Evolutionary conservation across 352 stramenopile genomes (phyloP), one percentile per base, ranked within the genome.

Genomic region (Hyaloperonospora arabidopsidis): DNA sequence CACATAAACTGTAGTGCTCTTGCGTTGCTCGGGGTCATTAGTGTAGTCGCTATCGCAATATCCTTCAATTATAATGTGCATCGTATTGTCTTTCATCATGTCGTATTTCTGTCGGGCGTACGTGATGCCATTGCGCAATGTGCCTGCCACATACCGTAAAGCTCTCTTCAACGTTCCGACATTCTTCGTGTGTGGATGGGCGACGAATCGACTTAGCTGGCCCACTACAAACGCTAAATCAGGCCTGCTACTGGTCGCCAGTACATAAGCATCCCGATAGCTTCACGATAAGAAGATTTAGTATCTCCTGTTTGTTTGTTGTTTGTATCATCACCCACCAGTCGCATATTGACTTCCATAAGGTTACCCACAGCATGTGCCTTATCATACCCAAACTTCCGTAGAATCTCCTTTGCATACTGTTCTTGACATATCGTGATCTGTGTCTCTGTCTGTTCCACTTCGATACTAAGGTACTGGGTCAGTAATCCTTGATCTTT

Each of bases 261-360:
- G 22, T 68, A 71, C 66, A 70, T 63, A 6, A 65, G 45, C 52
- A 51, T 57, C 11, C 54, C 57, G 4, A 70, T 28, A 0, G 50
- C 23, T 12, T 54, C 49, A n/a, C 59, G 39, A 41, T 67, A 72
- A 15, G 25, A 6, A 43, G 28, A 50, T 52, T 12, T 2, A 41
- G 22, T 49, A 48, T 2, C 25, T 40, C 28, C n/a, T n/a, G n/a
- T n/a, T n/a, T n/a, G 18, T 10, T 14, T 15, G 28, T 25, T 23
- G 61, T 8, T n/a, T 6, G 15, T 56, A 3, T 11, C 56, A 52
- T 14, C 34, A 17, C 29, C 22, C 10, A 18, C 38, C 36, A 47
- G 22, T 28, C 52, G 39, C 32, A 15, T 63, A 39, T 5, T 62
- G 1, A 41, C 49, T 23, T 62, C 55, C 55, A 51, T 61, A 0